phyloP scores from a whole-genome alignment of 2,329 filamentous ascomycete genomes.

The Cercospora sojina region DNA sequence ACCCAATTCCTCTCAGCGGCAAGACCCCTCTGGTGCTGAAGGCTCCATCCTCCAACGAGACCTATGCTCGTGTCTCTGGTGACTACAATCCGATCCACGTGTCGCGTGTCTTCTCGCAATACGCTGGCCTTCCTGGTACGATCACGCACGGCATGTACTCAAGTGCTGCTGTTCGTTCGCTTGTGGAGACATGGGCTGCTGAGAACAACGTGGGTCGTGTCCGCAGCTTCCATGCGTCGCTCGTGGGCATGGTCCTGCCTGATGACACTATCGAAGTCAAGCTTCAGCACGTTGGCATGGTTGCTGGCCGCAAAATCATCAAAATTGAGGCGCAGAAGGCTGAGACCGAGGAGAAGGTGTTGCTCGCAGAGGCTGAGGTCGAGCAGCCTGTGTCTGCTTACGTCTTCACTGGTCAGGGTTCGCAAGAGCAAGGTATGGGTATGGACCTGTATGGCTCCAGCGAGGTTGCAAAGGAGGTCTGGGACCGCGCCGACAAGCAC shows the following conservation, averaged over 20 bases:
- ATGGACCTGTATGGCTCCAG: slow-evolving; percentile 98
- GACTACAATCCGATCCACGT: slow-evolving; percentile 99
- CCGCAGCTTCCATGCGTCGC: slow-evolving; percentile 90
- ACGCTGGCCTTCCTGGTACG: slow-evolving; percentile 91
- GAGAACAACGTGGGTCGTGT: slow-evolving; percentile 98
- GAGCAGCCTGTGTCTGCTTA: slow-evolving; percentile 97
- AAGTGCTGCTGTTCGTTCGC: slow-evolving; percentile 88
- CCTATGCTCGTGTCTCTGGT: slow-evolving; percentile 93
- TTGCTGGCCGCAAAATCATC: slow-evolving; percentile 97
- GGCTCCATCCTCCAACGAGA: slow-evolving; percentile 94
- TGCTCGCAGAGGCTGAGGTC: slow-evolving; percentile 92
- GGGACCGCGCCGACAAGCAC: slow-evolving; percentile 96
- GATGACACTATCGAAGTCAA: slow-evolving; percentile 95
- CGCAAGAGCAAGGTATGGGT: slow-evolving; percentile 98
- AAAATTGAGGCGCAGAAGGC: slow-evolving; percentile 96
- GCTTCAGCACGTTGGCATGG: slow-evolving; percentile 95
- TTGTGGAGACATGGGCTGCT: slow-evolving; percentile 97
- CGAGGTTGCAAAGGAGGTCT: slow-evolving; percentile 91
- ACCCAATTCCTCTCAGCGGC: slow-evolving; percentile 90
- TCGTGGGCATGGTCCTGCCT: slow-evolving; percentile 98
- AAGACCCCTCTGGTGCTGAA: slow-evolving; percentile 85
- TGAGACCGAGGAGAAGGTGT: slow-evolving; percentile 93
- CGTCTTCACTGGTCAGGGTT: slow-evolving; percentile 97
- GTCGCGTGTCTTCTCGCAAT: slow-evolving; percentile 91
- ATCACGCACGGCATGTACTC: slow-evolving; percentile 99